These are phyloP conservation scores for Leccinum subgranulosum DNA, from an alignment of 768 basidiomycete species.

Conservation along the genomic window DNA sequence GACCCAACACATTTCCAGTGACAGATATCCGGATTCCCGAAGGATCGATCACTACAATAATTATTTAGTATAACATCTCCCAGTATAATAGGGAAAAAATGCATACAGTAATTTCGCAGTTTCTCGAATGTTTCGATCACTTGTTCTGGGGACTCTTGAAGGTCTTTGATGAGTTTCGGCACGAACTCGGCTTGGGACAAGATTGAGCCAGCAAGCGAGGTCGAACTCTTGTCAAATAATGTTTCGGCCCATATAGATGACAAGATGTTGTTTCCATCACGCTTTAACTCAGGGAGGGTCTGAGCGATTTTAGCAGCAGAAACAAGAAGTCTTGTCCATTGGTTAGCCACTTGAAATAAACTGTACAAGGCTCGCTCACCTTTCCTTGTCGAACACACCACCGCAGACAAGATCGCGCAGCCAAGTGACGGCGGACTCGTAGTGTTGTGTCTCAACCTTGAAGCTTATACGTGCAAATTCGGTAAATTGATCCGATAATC, in stretches of 20 bases:
- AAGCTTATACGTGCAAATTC: conserved; percentile 75
- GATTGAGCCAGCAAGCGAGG: conserved; percentile 63
- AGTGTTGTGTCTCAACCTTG: conserved; percentile 79
- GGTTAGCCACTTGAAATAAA: conserved; percentile 1
- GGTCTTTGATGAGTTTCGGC: conserved; percentile 64
- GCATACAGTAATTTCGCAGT: conserved; percentile 65
- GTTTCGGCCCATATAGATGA: conserved; percentile 66
- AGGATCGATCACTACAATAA: conserved; percentile 69
- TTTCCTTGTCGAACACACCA: conserved; percentile 72
- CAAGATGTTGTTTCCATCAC: conserved; percentile 81
- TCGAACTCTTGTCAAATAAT: conserved; percentile 66
- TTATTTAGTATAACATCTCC: not conserved
- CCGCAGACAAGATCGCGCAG: conserved; percentile 76
- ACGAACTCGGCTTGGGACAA: conserved; percentile 77
- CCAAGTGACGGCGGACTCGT: conserved; percentile 84
- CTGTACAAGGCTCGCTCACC: conserved; percentile 41
- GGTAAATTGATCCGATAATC: conserved; percentile 60
- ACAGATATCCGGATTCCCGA: conserved; percentile 85
- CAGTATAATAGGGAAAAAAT: not conserved
- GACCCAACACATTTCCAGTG: conserved; percentile 74
- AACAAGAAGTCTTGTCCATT: conserved; percentile 63
- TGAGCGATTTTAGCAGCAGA: conserved; percentile 87
- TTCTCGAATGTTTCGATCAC: conserved; percentile 75
- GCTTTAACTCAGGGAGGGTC: conserved; percentile 85
- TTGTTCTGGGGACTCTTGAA: conserved; percentile 69